phyloP scores from a whole-genome alignment of 1,284 basidiomycete genomes.

The Sporisorium graminicola region DNA sequence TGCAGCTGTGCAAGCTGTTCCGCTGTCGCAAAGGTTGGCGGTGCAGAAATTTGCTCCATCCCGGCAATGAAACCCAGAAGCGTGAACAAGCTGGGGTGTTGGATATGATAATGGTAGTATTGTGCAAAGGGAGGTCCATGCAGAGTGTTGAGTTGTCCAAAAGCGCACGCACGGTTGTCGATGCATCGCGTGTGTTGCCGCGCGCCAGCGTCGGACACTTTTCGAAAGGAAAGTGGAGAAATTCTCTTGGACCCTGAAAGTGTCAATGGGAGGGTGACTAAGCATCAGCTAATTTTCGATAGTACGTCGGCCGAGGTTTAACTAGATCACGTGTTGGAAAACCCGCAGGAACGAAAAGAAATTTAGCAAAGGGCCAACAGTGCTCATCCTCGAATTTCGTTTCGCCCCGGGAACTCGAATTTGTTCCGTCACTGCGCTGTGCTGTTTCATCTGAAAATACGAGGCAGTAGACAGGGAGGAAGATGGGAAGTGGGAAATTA shows the following conservation, averaged over 20 bases:
- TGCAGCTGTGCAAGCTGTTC: conserved; percentile 29
- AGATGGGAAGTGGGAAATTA: not conserved
- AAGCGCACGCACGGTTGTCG: conserved; percentile 12
- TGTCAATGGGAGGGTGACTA: not conserved
- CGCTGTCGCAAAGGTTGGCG: conserved; percentile 28
- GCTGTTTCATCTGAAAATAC: not conserved
- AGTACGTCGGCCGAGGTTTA: not conserved
- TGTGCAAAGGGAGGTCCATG: not conserved
- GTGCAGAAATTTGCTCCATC: conserved; percentile 28
- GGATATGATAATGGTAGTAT: conserved; percentile 4
- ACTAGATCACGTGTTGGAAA: not conserved
- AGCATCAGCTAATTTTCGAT: not conserved
- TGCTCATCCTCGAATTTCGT: not conserved
- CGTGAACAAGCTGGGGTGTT: not conserved
- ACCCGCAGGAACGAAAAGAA: not conserved
- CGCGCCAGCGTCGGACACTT: conserved; percentile 4
- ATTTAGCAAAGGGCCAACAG: not conserved
- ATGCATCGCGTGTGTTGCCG: conserved; percentile 1
- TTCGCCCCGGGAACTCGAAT: not conserved
- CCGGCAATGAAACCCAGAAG: not conserved
- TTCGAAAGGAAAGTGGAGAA: conserved; percentile 8
- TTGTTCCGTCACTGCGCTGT: not conserved
- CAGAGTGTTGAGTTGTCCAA: not conserved
- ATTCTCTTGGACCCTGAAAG: conserved; percentile 10
- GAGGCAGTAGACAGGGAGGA: conserved; percentile 4